phyloP scores from a whole-genome alignment of 768 basidiomycete species.

The Rhodotorula taiwanensis region DNA sequence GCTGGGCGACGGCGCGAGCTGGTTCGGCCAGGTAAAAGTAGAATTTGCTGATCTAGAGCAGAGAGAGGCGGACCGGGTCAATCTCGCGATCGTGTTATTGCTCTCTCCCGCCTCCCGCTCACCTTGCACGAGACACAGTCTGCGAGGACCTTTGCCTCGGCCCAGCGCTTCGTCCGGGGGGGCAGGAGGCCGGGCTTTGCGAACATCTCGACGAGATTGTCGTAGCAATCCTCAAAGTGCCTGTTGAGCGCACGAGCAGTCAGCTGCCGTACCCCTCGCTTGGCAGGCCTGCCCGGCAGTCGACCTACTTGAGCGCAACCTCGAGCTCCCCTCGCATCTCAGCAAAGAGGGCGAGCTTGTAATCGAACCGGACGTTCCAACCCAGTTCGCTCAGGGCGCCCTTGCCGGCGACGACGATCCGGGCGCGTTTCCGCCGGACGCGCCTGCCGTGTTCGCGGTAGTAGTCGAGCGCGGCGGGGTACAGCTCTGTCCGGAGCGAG shows the following conservation, averaged over 20 bases:
- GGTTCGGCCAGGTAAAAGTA: constrained; percentile 88
- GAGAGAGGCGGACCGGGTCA: background rate
- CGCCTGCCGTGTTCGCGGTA: constrained; percentile 89
- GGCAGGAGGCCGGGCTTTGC: constrained; percentile 71
- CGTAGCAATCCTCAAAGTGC: constrained; percentile 92
- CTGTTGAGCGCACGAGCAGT: no score
- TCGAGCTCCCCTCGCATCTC: constrained; percentile 91
- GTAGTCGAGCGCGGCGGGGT: constrained; percentile 83
- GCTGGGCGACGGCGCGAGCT: constrained; percentile 67
- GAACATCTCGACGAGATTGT: constrained; percentile 76
- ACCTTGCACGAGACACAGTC: constrained; percentile 91
- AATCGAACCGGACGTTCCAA: constrained; percentile 95
- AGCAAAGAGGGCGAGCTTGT: constrained; percentile 94
- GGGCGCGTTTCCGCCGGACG: constrained; percentile 68
- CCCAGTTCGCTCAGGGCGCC: constrained; percentile 58
- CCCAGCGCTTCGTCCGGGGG: constrained; percentile 93
- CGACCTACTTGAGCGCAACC: constrained; percentile 74
- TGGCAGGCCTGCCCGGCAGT: background rate
- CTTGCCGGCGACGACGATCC: constrained; percentile 5
- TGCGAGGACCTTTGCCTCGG: constrained; percentile 92
- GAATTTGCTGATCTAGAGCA: constrained; percentile 70
- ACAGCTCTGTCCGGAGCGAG: constrained; percentile 80
- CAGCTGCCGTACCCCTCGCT: no score
- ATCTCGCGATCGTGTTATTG: background rate
- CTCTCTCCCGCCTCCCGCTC: background rate